phyloP scores from a whole-genome alignment of 106 monocot species.

The Cymbidium sinense region DNA sequence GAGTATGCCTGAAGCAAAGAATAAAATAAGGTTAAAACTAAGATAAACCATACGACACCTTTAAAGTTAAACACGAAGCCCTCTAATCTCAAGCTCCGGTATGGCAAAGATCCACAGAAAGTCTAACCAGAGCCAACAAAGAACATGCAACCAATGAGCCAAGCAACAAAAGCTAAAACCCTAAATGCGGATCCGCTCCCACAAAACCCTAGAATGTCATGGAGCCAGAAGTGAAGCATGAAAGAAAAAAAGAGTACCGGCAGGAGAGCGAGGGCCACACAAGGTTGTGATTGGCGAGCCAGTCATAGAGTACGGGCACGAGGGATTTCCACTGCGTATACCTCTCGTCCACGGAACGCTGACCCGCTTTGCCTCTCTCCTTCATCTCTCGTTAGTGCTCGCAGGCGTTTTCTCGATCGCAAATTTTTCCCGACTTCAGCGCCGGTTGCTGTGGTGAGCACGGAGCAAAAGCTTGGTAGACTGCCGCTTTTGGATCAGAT shows the following conservation, averaged over 20 bases:
- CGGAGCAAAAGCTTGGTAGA: no score
- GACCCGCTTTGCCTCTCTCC: slow-evolving; percentile 34
- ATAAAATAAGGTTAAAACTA: neutral
- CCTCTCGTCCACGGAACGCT: slow-evolving; percentile 62
- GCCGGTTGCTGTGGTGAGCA: no score
- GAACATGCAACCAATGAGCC: neutral
- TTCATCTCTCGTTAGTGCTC: slow-evolving; percentile 34
- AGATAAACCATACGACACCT: neutral
- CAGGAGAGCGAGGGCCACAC: slow-evolving; percentile 97
- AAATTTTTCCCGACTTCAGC: neutral
- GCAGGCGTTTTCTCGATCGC: neutral
- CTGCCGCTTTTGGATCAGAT: no score
- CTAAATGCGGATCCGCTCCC: neutral
- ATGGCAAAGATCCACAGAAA: neutral
- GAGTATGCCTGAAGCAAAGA: neutral
- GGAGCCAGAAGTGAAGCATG: neutral
- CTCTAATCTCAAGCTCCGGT: neutral
- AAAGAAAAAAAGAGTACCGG: slow-evolving; percentile 37
- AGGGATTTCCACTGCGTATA: slow-evolving; percentile 94
- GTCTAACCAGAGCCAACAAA: neutral
- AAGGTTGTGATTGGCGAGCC: slow-evolving; percentile 97
- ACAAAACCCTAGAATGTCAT: neutral
- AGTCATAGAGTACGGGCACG: slow-evolving; percentile 97
- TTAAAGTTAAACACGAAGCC: neutral
- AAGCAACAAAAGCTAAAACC: neutral